phyloP scores from a whole-genome alignment of 2,329 filamentous ascomycete species.

The Botrytis paeoniae region DNA sequence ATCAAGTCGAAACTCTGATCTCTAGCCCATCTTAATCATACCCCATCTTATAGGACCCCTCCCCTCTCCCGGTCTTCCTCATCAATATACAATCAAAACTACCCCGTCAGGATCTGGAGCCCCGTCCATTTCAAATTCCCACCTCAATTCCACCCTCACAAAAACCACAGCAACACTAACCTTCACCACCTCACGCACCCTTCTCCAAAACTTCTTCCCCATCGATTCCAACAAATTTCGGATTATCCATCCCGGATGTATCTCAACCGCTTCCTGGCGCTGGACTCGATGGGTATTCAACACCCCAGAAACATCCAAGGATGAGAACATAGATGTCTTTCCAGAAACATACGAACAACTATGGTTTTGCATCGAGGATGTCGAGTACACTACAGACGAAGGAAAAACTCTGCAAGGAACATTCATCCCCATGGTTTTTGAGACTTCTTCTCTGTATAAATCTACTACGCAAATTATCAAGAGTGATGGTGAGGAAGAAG shows the following conservation, averaged over 20 bases:
- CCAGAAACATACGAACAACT: not conserved
- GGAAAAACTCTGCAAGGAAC: not conserved
- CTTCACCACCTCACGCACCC: conserved; percentile 41
- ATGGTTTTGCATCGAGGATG: not conserved
- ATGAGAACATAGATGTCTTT: not conserved
- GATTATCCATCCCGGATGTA: conserved; percentile 52
- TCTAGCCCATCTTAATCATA: not conserved
- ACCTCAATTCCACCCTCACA: conserved; percentile 35
- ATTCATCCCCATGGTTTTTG: not conserved
- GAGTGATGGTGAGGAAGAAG: not conserved
- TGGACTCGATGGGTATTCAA: not conserved
- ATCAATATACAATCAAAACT: not conserved
- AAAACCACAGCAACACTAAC: conserved; percentile 23
- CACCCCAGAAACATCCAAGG: not conserved
- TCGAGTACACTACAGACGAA: not conserved
- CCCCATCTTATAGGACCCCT: no score
- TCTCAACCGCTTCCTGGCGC: conserved; percentile 57
- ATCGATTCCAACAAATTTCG: conserved; percentile 13
- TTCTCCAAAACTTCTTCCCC: conserved; percentile 42
- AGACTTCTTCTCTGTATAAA: not conserved
- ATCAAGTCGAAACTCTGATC: conserved; percentile 31
- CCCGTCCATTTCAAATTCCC: conserved; percentile 30
- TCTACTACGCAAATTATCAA: not conserved
- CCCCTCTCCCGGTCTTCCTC: not conserved
- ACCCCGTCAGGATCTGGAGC: not conserved